Evolutionary conservation across 768 basidiomycete species (phyloP), one percentile per base, ranked within the genome.

Genomic region (Pisolithus orientalis): DNA sequence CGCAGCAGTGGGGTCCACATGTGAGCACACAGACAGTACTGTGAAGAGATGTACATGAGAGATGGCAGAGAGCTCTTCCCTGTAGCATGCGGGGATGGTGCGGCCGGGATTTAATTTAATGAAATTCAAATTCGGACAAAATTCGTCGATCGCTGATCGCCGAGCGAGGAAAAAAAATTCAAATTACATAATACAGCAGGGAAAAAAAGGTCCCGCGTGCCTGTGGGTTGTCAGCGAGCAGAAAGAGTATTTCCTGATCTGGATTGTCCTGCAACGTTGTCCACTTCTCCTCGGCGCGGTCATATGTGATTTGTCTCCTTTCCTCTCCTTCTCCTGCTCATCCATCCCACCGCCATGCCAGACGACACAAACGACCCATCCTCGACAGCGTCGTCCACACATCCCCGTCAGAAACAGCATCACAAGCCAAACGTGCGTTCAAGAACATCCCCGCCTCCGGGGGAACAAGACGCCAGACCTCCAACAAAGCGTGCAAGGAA

Each of bases 401-500:
- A 61, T 53, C 39, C 56, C 4, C 61, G 63, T 2, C 24, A 34
- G 27, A 64, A 67, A 45, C 64, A 59, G 8, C 57, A 54, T 27
- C 5, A 53, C 0, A 4, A 56, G 0, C 29, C 59, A 6, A 69
- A 75, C 5, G 73, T 83, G 39, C 76, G 82, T 49, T 73, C 74
- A 21, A 66, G 82, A 51, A 73, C 78, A 0, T 63, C 61, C 29
- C 66, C 66, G 0, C 78, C 81, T 1, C 80, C 81, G 13, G 71
- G 69, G 34, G 80, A 82, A 21, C 76, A 75, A 43, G 83, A 85
- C 62, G 75, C 77, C 25, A 75, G 82, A 0, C 84, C 84, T 0
- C 86, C 87, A 3, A 82, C 87, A 24, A 92, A 91, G 69, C 83
- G 90, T 44, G 85, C 90, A 0, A 76, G 90, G 53, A 91, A 91